A percentile compares a stretch with the other conserved stretches of the same genome.
Conservation (phyloP, 805 yeast species). For the Nakazawaea anatomiae region DNA sequence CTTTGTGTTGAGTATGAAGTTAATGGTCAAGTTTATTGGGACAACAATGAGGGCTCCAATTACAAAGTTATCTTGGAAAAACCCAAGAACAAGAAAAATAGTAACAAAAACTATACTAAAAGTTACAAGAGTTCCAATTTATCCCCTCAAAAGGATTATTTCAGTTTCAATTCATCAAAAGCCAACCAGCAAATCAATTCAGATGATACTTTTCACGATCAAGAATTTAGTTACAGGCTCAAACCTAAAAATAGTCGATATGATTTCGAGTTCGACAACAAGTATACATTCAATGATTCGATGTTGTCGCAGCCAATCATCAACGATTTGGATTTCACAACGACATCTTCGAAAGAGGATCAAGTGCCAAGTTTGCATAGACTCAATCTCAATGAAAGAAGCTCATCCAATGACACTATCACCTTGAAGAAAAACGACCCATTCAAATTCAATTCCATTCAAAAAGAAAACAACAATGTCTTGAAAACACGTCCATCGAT, state of each 20-base stretch:
- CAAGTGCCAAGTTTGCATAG: neutral
- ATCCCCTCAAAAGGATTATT: slow-evolving; percentile 8
- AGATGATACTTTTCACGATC: slow-evolving; percentile 1
- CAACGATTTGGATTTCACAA: neutral
- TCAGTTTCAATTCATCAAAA: neutral
- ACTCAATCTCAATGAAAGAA: neutral
- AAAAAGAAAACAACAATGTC: neutral
- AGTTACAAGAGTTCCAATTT: neutral
- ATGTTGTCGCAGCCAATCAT: slow-evolving; percentile 10
- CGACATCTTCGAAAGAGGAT: neutral
- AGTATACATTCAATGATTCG: slow-evolving; percentile 11
- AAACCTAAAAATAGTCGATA: slow-evolving; percentile 9
- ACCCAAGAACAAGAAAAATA: neutral
- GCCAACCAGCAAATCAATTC: slow-evolving; percentile 5
- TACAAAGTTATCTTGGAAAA: slow-evolving; percentile 30
- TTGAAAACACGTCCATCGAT: neutral
- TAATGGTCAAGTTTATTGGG: slow-evolving; percentile 29
- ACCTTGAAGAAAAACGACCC: neutral
- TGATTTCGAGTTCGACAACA: slow-evolving; percentile 12
- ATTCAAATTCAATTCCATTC: neutral
- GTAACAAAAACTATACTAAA: neutral
- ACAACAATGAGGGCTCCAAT: slow-evolving; percentile 31
- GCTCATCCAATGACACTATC: slow-evolving; percentile 1
- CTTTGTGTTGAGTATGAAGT: slow-evolving; percentile 35
- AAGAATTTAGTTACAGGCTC: slow-evolving; percentile 8